Evolutionary conservation across 2,329 filamentous ascomycete genomes (phyloP).

Genomic region (Fusarium sarcochroum): DNA sequence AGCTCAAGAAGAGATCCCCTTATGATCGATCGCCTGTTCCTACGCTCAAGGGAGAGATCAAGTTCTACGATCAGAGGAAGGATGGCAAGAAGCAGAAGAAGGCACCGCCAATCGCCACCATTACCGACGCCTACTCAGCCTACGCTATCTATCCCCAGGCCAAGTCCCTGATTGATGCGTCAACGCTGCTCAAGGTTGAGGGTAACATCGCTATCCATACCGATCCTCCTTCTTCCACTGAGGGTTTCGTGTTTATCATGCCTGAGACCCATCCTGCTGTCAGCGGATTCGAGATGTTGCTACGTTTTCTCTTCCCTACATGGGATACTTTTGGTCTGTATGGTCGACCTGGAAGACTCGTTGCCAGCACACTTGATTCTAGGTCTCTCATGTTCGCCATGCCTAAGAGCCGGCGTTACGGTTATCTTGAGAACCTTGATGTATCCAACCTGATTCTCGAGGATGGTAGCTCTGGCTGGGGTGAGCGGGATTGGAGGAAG

Average conservation of each 20-base stretch:
- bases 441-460: constrained; percentile 84
- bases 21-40: constrained; percentile 81
- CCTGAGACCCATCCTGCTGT: constrained; percentile 94
- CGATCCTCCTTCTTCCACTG: constrained; percentile 80
- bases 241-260: constrained; percentile 99
- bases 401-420: constrained; percentile 88
- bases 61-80: constrained; percentile 88
- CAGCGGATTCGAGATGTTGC: constrained; percentile 93
- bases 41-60: constrained; percentile 87
- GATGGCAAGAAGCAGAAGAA: constrained; percentile 91
- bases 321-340: constrained; percentile 95
- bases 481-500: constrained; percentile 89
- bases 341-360: constrained; percentile 86
- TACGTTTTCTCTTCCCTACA: constrained; percentile 91
- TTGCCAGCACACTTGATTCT: constrained; percentile 88
- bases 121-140: constrained; percentile 90
- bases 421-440: constrained; percentile 91
- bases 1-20: constrained; percentile 82
- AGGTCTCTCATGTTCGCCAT: constrained; percentile 98
- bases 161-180: constrained; percentile 93
- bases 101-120: constrained; percentile 88
- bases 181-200: constrained; percentile 93
- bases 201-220: constrained; percentile 91
- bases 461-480: constrained; percentile 82
- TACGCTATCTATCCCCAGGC: constrained; percentile 97